A percentile compares a stretch with the other conserved stretches of the same genome.
phyloP scores from a whole-genome alignment of 176 grass and related monocot species.

The Rhynchospora breviuscula region DNA sequence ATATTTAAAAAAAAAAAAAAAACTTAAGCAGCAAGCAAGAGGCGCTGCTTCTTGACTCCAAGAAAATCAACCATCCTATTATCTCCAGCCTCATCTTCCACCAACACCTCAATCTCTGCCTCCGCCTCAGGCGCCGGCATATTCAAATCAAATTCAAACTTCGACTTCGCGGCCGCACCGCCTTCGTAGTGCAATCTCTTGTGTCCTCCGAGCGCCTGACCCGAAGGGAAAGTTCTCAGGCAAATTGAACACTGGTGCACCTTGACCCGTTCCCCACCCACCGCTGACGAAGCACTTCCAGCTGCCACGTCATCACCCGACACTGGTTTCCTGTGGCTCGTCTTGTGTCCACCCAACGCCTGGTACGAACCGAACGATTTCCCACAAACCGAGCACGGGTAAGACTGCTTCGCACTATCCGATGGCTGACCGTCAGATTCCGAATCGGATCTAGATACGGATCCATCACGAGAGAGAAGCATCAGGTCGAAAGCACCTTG shows the following conservation, averaged over 20 bases:
- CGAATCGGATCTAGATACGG: background rate
- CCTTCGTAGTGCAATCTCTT: slow-evolving; percentile 82
- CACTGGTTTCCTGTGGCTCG: slow-evolving; percentile 55
- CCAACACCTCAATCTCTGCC: background rate
- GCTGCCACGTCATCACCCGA: background rate
- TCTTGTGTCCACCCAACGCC: slow-evolving; percentile 77
- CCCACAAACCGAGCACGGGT: slow-evolving; percentile 67
- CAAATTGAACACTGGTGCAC: slow-evolving; percentile 60
- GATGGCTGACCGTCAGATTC: background rate
- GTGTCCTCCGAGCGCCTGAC: slow-evolving; percentile 85
- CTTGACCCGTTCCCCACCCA: slow-evolving; percentile 13
- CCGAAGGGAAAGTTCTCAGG: slow-evolving; percentile 63
- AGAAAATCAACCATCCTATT: slow-evolving; percentile 11
- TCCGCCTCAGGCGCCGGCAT: background rate
- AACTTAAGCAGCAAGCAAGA: slow-evolving; percentile 14
- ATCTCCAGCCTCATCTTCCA: background rate
- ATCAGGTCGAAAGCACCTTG: slow-evolving; percentile 45
- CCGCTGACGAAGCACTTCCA: background rate
- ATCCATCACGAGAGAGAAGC: slow-evolving; percentile 39
- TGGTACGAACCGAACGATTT: slow-evolving; percentile 68
- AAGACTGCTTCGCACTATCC: slow-evolving; percentile 23
- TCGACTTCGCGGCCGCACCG: background rate
- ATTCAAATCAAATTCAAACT: slow-evolving; percentile 68
- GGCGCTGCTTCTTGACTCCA: slow-evolving; percentile 19
- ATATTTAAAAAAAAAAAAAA: background rate